Evolutionary conservation across 306 rosid species (phyloP), one percentile per base, ranked within the genome.

Genomic region (Vachellia collinsii): DNA sequence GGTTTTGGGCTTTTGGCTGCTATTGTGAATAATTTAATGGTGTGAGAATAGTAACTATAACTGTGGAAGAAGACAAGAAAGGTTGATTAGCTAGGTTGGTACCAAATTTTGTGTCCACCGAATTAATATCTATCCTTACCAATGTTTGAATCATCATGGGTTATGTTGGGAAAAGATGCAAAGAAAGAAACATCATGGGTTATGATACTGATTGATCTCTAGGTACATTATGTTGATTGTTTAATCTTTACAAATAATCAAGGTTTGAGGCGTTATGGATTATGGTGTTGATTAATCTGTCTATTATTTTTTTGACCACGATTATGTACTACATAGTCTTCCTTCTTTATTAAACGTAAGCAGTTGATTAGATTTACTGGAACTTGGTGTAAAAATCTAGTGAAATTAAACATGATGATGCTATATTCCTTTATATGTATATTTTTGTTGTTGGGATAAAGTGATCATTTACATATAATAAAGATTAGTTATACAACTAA

Each of bases 1-100:
- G 74, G 77, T 79, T 83, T 79, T 76, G 84, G 79, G 74, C 77
- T 79, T 83, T 79, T 76, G 84, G 79, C 80, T 70, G 72, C 77
- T 61, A 20, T 64, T 36, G 23, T 74, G 72, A 74, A 61, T 53
- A 77, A 29, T 54, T 66, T 58, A 29, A 22, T 73, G 75, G 63
- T 70, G 76, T 73, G 44, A 75, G 81, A 83, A 74, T 70, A 79
- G 56, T 71, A 70, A 65, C 22, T 42, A 63, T 70, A 77, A 51
- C 23, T 72, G 14, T 37, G 73, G 42, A 36, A 76, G 66, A 62
- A 76, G 42, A 79, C 77, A 20, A 72, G 41, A 84, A 77, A 23
- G 14, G 65, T 51, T 54, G 22, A 2, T 25, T 77, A 12, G 16
- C 19, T 14, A 41, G 29, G 74, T 37, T 2, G 29, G 36, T 41